Evolutionary conservation across 164 flowering plant species (phyloP).

Genomic region (Paratinospora sagittata): DNA sequence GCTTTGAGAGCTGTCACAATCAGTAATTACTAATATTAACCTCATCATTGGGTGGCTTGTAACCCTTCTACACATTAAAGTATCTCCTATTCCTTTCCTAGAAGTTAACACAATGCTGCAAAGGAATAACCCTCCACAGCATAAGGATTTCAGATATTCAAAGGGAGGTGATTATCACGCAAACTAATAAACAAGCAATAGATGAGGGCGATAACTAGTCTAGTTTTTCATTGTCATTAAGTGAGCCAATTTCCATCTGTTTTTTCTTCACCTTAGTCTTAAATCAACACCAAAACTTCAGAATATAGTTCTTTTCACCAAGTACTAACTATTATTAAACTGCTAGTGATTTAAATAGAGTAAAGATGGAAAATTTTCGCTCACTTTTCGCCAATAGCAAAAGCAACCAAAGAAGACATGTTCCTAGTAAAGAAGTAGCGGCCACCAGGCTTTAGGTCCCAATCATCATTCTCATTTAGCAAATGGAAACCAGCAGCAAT

Average conservation of each 20-base stretch:
- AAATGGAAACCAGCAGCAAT: constrained; percentile 74
- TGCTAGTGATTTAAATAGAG: background rate
- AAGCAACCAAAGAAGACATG: no score
- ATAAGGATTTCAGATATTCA: no score
- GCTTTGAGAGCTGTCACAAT: background rate
- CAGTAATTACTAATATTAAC: background rate
- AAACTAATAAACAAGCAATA: background rate
- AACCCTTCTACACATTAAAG: background rate
- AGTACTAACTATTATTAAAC: background rate
- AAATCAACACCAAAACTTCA: no score
- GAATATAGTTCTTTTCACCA: no score
- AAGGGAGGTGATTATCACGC: background rate
- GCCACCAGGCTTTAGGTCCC: constrained; percentile 93
- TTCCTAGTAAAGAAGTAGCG: constrained; percentile 89
- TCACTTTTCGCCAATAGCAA: constrained; percentile 87
- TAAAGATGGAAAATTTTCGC: constrained; percentile 16
- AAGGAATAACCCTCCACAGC: no score
- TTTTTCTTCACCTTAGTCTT: no score
- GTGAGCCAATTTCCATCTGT: no score
- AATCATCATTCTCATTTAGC: constrained; percentile 83
- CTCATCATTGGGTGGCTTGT: background rate
- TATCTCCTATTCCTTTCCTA: no score
- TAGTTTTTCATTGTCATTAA: no score
- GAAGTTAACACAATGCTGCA: no score
- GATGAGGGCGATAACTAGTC: no score